Conservation (phyloP, 306 rosid species). For the Begonia peltatifolia region DNA sequence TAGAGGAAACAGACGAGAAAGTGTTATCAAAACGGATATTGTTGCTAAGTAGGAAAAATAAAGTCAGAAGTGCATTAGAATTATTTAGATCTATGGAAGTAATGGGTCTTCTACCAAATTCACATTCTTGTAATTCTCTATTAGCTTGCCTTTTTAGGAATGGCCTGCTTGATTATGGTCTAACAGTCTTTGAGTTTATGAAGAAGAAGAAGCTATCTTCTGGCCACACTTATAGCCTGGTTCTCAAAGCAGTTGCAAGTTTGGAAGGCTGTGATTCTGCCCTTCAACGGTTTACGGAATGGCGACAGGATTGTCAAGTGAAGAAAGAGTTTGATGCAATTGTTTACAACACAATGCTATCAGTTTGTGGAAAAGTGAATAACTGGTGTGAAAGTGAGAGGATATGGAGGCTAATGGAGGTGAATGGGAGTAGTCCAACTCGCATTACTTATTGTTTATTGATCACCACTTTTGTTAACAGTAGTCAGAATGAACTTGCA, state of each 20-base stretch:
- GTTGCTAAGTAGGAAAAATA: slow-evolving; percentile 72
- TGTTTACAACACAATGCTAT: slow-evolving; percentile 75
- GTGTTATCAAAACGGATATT: slow-evolving; percentile 50
- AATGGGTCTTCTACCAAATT: slow-evolving; percentile 48
- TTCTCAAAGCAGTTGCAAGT: slow-evolving; percentile 52
- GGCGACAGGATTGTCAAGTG: slow-evolving; percentile 28
- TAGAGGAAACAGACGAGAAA: slow-evolving; percentile 57
- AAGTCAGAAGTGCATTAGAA: slow-evolving; percentile 59
- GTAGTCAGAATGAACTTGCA: slow-evolving; percentile 58
- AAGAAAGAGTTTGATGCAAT: slow-evolving; percentile 44
- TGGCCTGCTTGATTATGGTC: slow-evolving; percentile 38
- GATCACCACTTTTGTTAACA: slow-evolving; percentile 46
- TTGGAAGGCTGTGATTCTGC: slow-evolving; percentile 36
- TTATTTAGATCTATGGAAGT: slow-evolving; percentile 63
- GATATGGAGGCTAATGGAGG: slow-evolving; percentile 62
- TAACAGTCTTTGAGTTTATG: slow-evolving; percentile 42
- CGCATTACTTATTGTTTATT: slow-evolving; percentile 46
- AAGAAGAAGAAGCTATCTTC: slow-evolving; percentile 36
- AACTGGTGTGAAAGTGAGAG: slow-evolving; percentile 69
- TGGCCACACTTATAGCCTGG: slow-evolving; percentile 63
- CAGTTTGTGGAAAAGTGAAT: slow-evolving; percentile 44
- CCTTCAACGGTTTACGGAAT: slow-evolving; percentile 31
- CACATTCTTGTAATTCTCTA: slow-evolving; percentile 75
- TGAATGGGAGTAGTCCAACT: slow-evolving; percentile 32
- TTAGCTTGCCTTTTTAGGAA: slow-evolving; percentile 67